Conservation (phyloP, 768 basidiomycete genomes). For the Erythrobasidium yunnanense region DNA sequence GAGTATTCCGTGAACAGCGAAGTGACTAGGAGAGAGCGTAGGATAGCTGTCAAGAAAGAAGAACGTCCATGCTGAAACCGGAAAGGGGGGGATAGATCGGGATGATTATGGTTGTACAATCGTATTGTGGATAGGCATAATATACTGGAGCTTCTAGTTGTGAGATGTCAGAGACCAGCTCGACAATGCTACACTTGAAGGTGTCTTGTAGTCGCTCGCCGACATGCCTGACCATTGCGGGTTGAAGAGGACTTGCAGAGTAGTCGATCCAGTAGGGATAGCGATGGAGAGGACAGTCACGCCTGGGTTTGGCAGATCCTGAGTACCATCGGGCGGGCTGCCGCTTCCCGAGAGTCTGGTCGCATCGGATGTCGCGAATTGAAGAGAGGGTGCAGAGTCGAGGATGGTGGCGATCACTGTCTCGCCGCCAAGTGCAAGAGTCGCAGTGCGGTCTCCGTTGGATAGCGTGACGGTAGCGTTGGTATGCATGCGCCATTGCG, state of each 20-base stretch:
- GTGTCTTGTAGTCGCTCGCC: conserved; percentile 55
- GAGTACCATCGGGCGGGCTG: not conserved
- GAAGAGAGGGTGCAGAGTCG: conserved; percentile 56
- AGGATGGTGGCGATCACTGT: conserved; percentile 58
- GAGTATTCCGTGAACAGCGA: no score
- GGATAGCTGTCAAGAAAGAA: no score
- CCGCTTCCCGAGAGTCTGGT: conserved; percentile 17
- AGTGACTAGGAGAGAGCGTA: no score
- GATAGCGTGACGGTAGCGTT: conserved; percentile 64
- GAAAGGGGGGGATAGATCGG: no score
- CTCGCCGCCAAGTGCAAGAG: conserved; percentile 59
- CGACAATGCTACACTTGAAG: conserved; percentile 58
- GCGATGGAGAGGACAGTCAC: conserved; percentile 70
- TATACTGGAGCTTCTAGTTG: not conserved
- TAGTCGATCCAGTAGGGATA: conserved; percentile 54
- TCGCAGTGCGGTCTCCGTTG: conserved; percentile 56
- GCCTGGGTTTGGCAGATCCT: conserved; percentile 50
- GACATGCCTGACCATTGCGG: conserved; percentile 63
- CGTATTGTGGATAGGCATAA: no score
- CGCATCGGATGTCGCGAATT: conserved; percentile 46
- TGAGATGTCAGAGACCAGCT: conserved; percentile 56
- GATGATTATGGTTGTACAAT: no score
- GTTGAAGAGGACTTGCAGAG: conserved; percentile 72
- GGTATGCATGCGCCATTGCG: conserved; percentile 52
- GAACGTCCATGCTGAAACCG: no score